phyloP scores from a whole-genome alignment of 1,284 basidiomycete genomes.

The Stereum hirsutum region DNA sequence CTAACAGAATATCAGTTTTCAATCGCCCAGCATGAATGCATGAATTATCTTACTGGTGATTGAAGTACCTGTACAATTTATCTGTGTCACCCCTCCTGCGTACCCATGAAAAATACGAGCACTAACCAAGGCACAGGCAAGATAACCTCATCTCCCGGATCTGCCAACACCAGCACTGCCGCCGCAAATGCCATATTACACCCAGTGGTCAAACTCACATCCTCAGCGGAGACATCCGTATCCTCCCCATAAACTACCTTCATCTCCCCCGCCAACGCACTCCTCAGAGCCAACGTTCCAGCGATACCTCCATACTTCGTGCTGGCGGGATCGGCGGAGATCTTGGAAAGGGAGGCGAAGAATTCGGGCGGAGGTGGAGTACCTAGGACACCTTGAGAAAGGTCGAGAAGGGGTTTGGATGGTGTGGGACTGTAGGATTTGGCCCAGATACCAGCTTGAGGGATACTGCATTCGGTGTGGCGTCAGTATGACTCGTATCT shows the following conservation, averaged over 20 bases:
- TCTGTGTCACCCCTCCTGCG: neutral
- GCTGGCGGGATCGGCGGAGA: constrained; percentile 30
- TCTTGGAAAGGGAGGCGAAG: constrained; percentile 38
- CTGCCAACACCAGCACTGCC: constrained; percentile 55
- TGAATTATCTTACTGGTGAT: constrained; percentile 1
- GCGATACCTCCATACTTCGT: constrained; percentile 51
- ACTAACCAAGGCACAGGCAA: constrained; percentile 69
- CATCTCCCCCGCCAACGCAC: constrained; percentile 60
- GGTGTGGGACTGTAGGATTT: constrained; percentile 33
- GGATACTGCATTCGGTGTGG: constrained; percentile 58
- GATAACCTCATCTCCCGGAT: constrained; percentile 69
- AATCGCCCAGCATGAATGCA: neutral
- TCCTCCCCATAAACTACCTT: constrained; percentile 45
- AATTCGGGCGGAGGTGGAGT: constrained; percentile 49
- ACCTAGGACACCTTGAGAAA: constrained; percentile 74
- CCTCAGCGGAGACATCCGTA: constrained; percentile 39
- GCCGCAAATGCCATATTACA: constrained; percentile 70
- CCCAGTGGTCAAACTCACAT: constrained; percentile 58
- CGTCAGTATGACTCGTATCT: too few species aligned
- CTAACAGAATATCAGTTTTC: constrained; percentile 21
- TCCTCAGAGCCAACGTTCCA: constrained; percentile 52
- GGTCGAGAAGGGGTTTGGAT: constrained; percentile 52
- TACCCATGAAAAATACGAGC: constrained; percentile 5
- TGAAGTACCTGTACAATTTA: constrained; percentile 2
- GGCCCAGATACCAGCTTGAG: constrained; percentile 62